Evolutionary conservation across 2,329 filamentous ascomycete genomes (phyloP).

Genomic region (Seiridium cupressi): DNA sequence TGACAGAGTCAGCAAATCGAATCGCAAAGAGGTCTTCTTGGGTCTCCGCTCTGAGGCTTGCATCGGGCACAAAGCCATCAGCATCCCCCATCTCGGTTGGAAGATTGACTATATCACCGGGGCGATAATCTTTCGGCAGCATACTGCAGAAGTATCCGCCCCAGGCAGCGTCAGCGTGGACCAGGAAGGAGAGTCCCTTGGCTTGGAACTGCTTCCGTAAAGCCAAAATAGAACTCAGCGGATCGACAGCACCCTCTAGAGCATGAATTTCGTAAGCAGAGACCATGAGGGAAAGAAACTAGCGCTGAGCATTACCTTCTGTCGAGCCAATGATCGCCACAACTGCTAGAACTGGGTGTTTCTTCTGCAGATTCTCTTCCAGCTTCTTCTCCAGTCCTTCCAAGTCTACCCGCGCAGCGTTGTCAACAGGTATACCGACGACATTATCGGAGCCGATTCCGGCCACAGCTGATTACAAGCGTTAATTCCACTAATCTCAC

Average conservation of each 20-base stretch:
- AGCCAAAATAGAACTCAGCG: conserved; percentile 32
- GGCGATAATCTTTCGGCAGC: conserved; percentile 31
- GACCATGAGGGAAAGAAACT: background rate
- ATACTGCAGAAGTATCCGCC: conserved; percentile 48
- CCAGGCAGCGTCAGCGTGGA: conserved; percentile 49
- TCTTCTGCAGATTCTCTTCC: conserved; percentile 20
- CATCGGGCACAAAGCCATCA: conserved; percentile 33
- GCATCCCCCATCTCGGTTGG: conserved; percentile 23
- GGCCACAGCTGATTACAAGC: conserved; percentile 30
- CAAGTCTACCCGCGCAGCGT: conserved; percentile 36
- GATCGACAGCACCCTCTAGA: conserved; percentile 42
- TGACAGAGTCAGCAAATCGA: conserved; percentile 40
- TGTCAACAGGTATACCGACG: conserved; percentile 37
- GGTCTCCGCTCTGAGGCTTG: conserved; percentile 31
- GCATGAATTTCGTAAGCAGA: background rate
- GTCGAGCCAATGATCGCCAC: conserved; percentile 46
- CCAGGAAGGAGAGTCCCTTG: conserved; percentile 40
- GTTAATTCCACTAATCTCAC: background rate
- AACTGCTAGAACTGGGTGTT: conserved; percentile 36
- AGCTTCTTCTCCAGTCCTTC: conserved; percentile 29
- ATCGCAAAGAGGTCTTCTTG: conserved; percentile 37
- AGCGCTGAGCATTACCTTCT: conserved; percentile 26
- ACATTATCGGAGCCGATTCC: conserved; percentile 43
- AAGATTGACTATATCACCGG: conserved; percentile 23
- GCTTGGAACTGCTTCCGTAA: conserved; percentile 38